Evolutionary conservation across 352 stramenopile species (phyloP), one percentile per base, ranked within the genome.

Genomic region (Pythium brachiatum): DNA sequence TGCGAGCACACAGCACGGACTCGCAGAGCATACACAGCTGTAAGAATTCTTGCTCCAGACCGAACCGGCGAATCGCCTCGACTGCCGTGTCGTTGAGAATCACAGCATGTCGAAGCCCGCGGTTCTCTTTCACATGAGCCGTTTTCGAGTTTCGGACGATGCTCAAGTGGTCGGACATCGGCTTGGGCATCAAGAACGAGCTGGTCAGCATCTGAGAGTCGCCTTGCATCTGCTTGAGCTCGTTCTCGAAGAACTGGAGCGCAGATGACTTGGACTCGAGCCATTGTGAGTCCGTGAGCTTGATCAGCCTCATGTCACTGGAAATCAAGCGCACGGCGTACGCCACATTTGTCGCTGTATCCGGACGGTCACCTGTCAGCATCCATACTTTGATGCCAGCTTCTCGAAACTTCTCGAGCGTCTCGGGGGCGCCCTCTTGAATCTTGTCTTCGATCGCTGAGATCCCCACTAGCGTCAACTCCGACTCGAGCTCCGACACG

Each of bases 1-100:
- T 97, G 39, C 97, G 88, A 39, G 94, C 98, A 43, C 94, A 97
- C 55, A 99, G 94, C 1, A 99, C 96, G 21, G 93, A 96, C 31
- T 97, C 79, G 57, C 92, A 98, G 70, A 67, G 96, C 70, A 75
- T 75, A 16, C 75, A 87, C 1, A 86, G 48, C 5, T 69, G 53
- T 9, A 89, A 59, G 47, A 89, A 78, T 21, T 82, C 70, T 11
- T 54, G 60, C 57, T 88, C 74, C 8, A 89, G 64, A 0, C 64
- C 44, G 34, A 57, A 63, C 5, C 54, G 29, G 9, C 26, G 41
- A 39, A 63, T 56, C n/a, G 79, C 63, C 65, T 87, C 80, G 0
- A 89, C 63, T 7, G 78, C 72, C 0, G 50, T 60, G 50, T 87
- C 74, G 47, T 84, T 75, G n/a, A 89, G 44, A 11, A 89, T 65